Evolutionary conservation across 768 basidiomycete genomes (phyloP).

Genomic region (Amylocystis lapponica): DNA sequence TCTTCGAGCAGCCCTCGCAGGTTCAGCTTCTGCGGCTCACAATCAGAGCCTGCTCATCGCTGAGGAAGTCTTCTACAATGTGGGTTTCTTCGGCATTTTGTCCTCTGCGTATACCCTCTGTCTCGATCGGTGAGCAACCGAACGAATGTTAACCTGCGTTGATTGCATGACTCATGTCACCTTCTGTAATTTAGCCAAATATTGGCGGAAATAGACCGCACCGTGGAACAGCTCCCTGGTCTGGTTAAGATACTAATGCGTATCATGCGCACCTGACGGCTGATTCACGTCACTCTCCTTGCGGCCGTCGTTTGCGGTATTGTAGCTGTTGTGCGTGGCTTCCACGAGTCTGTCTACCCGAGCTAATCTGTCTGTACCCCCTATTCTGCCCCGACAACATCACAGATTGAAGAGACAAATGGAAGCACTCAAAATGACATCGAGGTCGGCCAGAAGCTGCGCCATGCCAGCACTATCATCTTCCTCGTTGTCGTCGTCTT

Average conservation of each 20-base stretch:
- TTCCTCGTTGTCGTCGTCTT: constrained; percentile 14
- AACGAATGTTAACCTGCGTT: neutral
- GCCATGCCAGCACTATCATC: constrained; percentile 11
- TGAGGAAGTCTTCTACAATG: constrained; percentile 28
- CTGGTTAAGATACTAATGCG: constrained; percentile 4
- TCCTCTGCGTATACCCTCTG: constrained; percentile 30
- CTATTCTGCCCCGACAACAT: too few relatives aligned
- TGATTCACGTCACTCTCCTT: constrained; percentile 12
- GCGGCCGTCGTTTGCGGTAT: constrained; percentile 15
- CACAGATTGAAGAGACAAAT: too few relatives aligned
- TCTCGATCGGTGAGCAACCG: constrained; percentile 22
- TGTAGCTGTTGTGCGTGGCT: constrained; percentile 7
- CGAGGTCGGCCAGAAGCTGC: constrained; percentile 7
- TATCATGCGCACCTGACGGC: constrained; percentile 11
- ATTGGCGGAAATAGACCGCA: neutral
- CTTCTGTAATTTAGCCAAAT: constrained; percentile 1
- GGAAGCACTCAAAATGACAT: too few relatives aligned
- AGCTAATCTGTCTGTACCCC: too few relatives aligned
- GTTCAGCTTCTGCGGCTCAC: constrained; percentile 16
- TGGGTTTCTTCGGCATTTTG: constrained; percentile 30
- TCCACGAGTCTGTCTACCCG: too few relatives aligned
- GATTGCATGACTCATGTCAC: neutral
- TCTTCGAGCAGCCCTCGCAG: constrained; percentile 24
- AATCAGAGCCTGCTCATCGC: constrained; percentile 20
- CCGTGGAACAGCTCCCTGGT: neutral